These are phyloP conservation scores for Solanum hybrid DNA, from an alignment of 305 asterid species.

Conservation along the genomic window DNA sequence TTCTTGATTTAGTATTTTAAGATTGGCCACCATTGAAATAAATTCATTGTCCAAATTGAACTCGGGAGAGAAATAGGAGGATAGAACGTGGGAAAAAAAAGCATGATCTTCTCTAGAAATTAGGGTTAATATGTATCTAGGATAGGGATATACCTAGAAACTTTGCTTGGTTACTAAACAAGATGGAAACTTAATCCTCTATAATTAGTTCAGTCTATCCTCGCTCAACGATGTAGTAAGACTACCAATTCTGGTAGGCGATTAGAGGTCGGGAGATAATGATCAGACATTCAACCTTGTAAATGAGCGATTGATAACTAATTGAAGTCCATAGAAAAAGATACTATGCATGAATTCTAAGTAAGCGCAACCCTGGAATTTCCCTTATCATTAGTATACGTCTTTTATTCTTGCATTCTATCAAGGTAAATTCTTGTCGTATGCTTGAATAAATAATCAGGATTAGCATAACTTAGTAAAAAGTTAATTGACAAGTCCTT, in stretches of 20 bases:
- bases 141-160: not conserved
- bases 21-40: not conserved
- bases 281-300: not conserved
- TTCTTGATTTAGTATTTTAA: not conserved
- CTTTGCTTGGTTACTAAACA: too few species aligned
- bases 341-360: not conserved
- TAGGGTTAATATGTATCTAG: not conserved
- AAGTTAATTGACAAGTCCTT: not conserved
- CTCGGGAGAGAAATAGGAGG: not conserved
- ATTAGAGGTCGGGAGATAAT: not conserved
- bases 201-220: not conserved
- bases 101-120: not conserved
- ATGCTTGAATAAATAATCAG: not conserved
- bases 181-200: not conserved
- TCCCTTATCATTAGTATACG: not conserved
- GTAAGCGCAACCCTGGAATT: not conserved
- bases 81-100: not conserved
- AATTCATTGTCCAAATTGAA: too few species aligned
- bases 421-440: not conserved
- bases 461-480: not conserved
- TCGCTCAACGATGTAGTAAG: not conserved
- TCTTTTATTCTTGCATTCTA: not conserved
- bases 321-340: not conserved
- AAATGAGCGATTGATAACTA: too few species aligned
- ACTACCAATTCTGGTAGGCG: not conserved